Evolutionary conservation across 2,329 filamentous ascomycete genomes (phyloP).

Genomic region (Sporothrix mexicana): DNA sequence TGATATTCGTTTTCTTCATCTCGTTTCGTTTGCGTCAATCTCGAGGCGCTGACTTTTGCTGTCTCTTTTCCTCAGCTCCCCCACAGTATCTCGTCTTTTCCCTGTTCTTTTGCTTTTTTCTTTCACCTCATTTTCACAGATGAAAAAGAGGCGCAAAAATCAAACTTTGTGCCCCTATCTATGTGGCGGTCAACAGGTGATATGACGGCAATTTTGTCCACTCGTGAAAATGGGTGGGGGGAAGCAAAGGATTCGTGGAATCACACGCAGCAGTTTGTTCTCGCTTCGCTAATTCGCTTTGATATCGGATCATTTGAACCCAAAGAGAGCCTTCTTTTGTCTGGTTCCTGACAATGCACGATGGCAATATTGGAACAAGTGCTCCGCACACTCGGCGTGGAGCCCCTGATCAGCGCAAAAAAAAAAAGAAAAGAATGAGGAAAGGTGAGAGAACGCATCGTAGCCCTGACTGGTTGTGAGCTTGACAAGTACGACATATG

Average conservation of each 20-base stretch:
- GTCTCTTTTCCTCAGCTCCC: neutral
- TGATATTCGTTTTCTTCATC: neutral
- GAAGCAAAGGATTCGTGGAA: neutral
- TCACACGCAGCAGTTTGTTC: slow-evolving; percentile 11
- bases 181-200: slow-evolving; percentile 15
- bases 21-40: neutral
- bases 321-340: neutral
- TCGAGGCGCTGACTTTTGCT: too few species aligned
- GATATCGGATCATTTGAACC: neutral
- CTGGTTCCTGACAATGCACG: slow-evolving; percentile 2
- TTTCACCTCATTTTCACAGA: neutral
- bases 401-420: neutral
- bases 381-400: slow-evolving; percentile 3
- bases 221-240: neutral
- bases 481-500: too few species aligned
- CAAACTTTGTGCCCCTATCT: slow-evolving; percentile 2
- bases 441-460: neutral
- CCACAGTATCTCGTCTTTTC: neutral
- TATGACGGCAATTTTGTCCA: neutral
- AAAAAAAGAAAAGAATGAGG: neutral
- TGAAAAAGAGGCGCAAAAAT: neutral
- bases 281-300: neutral
- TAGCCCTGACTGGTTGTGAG: neutral
- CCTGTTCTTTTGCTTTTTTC: neutral
- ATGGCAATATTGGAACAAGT: neutral